These are phyloP conservation scores for Fusarium sulawesiense DNA, from an alignment of 2,329 filamentous ascomycete genomes.

Conservation along the genomic window DNA sequence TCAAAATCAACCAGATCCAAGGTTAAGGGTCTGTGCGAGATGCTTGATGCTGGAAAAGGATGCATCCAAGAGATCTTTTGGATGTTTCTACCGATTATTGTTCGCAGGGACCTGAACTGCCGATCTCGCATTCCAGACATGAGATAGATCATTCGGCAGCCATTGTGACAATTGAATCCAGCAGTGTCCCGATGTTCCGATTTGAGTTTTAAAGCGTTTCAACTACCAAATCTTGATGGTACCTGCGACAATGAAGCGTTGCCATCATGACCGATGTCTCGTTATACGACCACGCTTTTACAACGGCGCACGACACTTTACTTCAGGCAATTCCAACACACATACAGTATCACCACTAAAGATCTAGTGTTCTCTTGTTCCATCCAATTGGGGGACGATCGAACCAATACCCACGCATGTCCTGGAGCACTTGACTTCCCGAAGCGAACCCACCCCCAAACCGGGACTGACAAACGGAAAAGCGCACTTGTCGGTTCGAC, in stretches of 20 bases:
- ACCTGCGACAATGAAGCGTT: neutral
- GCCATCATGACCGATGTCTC: neutral
- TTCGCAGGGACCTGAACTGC: constrained; percentile 30
- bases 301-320: neutral
- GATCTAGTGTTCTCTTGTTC: constrained; percentile 14
- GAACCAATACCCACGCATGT: constrained; percentile 43
- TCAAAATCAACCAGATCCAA: constrained; percentile 1
- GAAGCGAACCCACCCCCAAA: constrained; percentile 47
- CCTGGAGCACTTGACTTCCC: constrained; percentile 44
- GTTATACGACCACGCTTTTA: neutral
- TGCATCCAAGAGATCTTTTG: constrained; percentile 7
- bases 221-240: neutral
- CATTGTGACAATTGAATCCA: constrained; percentile 19
- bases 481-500: constrained; percentile 31
- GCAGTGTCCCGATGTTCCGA: constrained; percentile 4
- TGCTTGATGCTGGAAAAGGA: constrained; percentile 8
- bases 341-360: constrained; percentile 1
- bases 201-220: neutral
- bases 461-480: constrained; percentile 20
- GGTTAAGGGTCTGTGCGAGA: neutral
- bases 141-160: constrained; percentile 24
- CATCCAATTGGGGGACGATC: constrained; percentile 40
- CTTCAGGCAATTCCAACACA: constrained; percentile 28
- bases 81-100: constrained; percentile 12
- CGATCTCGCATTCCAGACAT: constrained; percentile 36